phyloP scores from a whole-genome alignment of 345 rosid genomes.

The Lenwebbia sp. region DNA sequence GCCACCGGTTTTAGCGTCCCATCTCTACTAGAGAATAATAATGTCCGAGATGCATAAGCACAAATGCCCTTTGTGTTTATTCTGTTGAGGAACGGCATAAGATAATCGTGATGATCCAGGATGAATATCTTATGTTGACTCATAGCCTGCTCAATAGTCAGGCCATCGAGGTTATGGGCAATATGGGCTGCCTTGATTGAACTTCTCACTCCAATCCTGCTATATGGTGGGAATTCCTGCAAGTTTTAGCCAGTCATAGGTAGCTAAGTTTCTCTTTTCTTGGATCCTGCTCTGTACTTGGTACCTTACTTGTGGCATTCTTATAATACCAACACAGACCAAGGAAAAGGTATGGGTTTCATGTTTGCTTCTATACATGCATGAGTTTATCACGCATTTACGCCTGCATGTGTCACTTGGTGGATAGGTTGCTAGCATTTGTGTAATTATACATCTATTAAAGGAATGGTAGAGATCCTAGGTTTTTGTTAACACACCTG shows the following conservation, averaged over 20 bases:
- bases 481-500: slow-evolving; percentile 14
- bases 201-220: slow-evolving; percentile 20
- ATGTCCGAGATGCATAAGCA: slow-evolving; percentile 53
- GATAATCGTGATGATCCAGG: slow-evolving; percentile 56
- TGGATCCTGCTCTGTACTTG: not conserved
- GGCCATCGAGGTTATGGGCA: slow-evolving; percentile 37
- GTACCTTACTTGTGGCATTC: not conserved
- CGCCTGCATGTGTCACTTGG: not conserved
- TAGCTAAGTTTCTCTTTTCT: not conserved
- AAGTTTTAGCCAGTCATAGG: not conserved
- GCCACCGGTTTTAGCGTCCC: slow-evolving; percentile 35
- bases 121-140: slow-evolving; percentile 23
- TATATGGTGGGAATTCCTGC: slow-evolving; percentile 45
- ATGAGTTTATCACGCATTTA: not conserved
- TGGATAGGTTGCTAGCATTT: not conserved
- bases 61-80: slow-evolving; percentile 25
- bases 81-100: slow-evolving; percentile 33
- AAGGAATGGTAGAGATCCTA: not conserved
- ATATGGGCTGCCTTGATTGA: slow-evolving; percentile 19
- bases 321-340: not conserved
- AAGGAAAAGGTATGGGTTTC: not conserved
- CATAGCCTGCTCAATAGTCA: slow-evolving; percentile 33
- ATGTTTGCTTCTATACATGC: not conserved
- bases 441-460: not conserved
- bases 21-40: slow-evolving; percentile 28